phyloP scores from a whole-genome alignment of 192 early-diverging fungal genomes.

The Coemansia reversa region DNA sequence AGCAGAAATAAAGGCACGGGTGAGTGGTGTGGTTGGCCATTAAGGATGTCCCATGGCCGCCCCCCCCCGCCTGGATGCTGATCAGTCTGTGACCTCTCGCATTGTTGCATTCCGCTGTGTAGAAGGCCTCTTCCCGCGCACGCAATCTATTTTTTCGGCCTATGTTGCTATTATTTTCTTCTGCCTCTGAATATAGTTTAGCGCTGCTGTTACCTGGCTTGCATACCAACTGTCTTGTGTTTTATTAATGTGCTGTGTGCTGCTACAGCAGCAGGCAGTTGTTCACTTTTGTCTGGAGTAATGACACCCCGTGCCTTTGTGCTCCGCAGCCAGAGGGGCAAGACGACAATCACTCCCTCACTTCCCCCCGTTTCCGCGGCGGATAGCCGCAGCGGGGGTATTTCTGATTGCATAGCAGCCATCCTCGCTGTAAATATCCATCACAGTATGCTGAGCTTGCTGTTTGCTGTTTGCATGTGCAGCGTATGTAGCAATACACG shows the following conservation, averaged over 20 bases:
- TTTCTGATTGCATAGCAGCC: neutral
- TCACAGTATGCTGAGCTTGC: neutral
- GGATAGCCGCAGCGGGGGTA: neutral
- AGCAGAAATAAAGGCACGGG: neutral
- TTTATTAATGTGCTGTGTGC: neutral
- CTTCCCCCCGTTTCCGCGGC: neutral
- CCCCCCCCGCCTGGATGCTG: neutral
- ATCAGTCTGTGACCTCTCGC: constrained; percentile 26
- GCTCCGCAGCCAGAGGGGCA: neutral
- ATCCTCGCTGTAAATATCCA: neutral
- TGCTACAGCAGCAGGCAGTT: neutral
- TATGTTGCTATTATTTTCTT: neutral
- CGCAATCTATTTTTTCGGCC: neutral
- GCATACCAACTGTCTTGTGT: neutral
- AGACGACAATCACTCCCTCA: neutral
- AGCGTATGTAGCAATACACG: constrained; percentile 39
- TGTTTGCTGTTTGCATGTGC: neutral
- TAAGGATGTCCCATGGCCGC: constrained; percentile 7
- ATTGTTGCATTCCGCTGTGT: neutral
- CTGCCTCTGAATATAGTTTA: neutral
- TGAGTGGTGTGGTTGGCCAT: constrained; percentile 2
- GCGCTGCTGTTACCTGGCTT: neutral
- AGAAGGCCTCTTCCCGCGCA: neutral
- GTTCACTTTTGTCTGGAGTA: neutral
- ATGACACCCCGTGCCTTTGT: constrained; percentile 1